Conservation (phyloP, 441 rosid species). For the Omphalea diandra region DNA sequence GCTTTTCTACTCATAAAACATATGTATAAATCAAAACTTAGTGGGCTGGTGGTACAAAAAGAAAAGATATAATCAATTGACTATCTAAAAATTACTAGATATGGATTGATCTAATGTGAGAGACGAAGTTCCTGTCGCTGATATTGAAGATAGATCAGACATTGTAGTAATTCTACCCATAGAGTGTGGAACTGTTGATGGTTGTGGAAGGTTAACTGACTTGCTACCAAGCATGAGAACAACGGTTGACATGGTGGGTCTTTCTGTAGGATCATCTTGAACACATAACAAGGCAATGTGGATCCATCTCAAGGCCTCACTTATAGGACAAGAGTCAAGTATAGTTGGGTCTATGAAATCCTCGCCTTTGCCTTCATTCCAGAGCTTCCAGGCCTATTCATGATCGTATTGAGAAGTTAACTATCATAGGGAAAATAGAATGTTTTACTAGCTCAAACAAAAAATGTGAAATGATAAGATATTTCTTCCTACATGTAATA, state of each 20-base stretch:
- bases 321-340: conserved; percentile 30
- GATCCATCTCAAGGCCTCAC: conserved; percentile 55
- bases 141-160: conserved; percentile 28
- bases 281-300: conserved; percentile 61
- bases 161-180: conserved; percentile 23
- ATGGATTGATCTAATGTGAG: conserved; percentile 33
- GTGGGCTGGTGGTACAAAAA: neutral
- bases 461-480: neutral
- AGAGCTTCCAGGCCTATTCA: too few relatives aligned
- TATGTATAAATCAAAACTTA: neutral
- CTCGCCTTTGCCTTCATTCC: conserved; percentile 21
- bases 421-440: neutral
- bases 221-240: conserved; percentile 56
- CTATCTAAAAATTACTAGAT: conserved; percentile 27
- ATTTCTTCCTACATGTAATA: conserved; percentile 35
- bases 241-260: conserved; percentile 58
- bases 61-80: neutral
- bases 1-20: neutral
- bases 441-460: neutral
- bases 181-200: conserved; percentile 30
- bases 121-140: conserved; percentile 15
- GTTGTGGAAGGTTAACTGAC: conserved; percentile 41
- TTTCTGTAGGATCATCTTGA: conserved; percentile 49
- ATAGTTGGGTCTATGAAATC: conserved; percentile 20
- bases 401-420: neutral